phyloP scores from a whole-genome alignment of 768 basidiomycete genomes.

The Myochromella boudieri region DNA sequence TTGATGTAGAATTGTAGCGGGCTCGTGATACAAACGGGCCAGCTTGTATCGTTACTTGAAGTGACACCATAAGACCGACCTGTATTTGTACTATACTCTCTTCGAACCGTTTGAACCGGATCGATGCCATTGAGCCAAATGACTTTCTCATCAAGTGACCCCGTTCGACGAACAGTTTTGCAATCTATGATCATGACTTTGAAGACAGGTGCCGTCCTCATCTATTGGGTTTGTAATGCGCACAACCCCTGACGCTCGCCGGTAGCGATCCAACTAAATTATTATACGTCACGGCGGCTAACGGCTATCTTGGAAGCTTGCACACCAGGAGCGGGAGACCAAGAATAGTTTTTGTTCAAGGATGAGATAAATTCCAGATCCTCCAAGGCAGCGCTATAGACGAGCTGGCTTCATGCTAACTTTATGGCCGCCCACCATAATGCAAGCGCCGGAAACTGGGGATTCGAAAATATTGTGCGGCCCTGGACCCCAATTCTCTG shows the following conservation, averaged over 20 bases:
- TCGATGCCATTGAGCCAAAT: not conserved
- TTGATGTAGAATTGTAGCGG: constrained; percentile 29
- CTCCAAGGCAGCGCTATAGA: too few species aligned
- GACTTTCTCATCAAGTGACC: not conserved
- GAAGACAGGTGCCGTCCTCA: constrained; percentile 6
- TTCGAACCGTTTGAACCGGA: not conserved
- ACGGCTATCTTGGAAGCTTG: too few species aligned
- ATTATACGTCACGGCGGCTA: not conserved
- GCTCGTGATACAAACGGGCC: constrained; percentile 33
- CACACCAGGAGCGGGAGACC: too few species aligned
- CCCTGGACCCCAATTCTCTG: too few species aligned
- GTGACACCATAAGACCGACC: too few species aligned
- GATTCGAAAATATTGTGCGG: too few species aligned
- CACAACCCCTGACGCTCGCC: not conserved
- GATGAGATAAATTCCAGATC: too few species aligned
- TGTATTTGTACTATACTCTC: not conserved
- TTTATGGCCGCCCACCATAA: too few species aligned
- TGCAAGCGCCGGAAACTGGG: too few species aligned
- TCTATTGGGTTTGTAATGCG: not conserved
- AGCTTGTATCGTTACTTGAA: constrained; percentile 23
- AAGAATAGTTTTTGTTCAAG: too few species aligned
- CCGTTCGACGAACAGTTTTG: not conserved
- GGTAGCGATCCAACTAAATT: not conserved
- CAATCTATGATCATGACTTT: too few species aligned
- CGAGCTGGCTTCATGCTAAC: too few species aligned